Base-by-base conservation (phyloP, 768 basidiomycete genomes). In the Cystofilobasidium macerans region DNA sequence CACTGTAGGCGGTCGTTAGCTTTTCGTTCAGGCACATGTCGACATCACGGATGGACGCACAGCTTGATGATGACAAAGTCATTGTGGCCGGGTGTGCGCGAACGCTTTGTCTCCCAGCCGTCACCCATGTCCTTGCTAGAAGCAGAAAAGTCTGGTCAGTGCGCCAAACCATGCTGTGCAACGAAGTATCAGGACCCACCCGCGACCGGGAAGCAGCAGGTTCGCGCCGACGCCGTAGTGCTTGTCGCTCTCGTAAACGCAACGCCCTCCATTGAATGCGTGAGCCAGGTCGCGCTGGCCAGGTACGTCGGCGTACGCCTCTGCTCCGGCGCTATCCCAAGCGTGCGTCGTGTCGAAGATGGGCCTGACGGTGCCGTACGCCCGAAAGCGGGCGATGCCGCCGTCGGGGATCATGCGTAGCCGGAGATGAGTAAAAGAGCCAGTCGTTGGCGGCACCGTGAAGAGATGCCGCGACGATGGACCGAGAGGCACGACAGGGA, bases 91-190 rank as follows among this genome's bases (percentile, higher is more conserved):
- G 81, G 81, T 48, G 78, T 79, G 61, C 89, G 81, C 72, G 87
- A 93, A 68, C 95, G 81, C 74, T 87, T 90, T 3, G 94, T 98
- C 77, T 99, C 95, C 95, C 95, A 99, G 5, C 95, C 95, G 73
- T 95, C 93, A 6, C 92, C 85, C 91, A 99, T 99, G 72, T 94
- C 86, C 73, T 85, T 85, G 32, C 57, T 59, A 36, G 18, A 30
- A 14, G 43, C 16, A 9, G 28, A 16, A 12, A 40, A 60, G 42
- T 18, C 5, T 11, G 4, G 28, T 36, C 20, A 61, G 24, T 6
- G 45, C 20, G 30, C 48, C 38, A 14, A n/a, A n/a, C n/a, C n/a
- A n/a, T n/a, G 40, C 32, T 57, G 28, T n/a, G 57, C 40, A 36
- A 28, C 28, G 7, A 45, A 36, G 59, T 6, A 24, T 16, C 36